phyloP scores from a whole-genome alignment of 495 filamentous ascomycete species.

The Neurospora sp. region DNA sequence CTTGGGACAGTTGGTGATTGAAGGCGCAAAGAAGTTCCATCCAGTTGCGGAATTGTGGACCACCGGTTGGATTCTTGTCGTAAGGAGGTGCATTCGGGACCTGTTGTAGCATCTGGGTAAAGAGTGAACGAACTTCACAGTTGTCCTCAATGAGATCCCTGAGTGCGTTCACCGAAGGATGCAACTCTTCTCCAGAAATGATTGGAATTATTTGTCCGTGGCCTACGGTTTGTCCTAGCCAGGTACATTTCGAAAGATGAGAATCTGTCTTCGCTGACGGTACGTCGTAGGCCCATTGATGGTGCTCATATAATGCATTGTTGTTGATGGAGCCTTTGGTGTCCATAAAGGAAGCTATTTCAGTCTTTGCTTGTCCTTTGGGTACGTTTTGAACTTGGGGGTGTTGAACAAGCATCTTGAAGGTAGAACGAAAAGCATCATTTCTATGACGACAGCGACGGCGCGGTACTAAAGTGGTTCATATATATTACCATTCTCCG shows the following conservation, averaged over 20 bases:
- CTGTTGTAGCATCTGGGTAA: not conserved
- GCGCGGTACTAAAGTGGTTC: not conserved
- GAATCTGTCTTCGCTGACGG: not conserved
- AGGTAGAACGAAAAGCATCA: not conserved
- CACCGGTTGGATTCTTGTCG: not conserved
- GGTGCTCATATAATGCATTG: not conserved
- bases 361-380: not conserved
- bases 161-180: not conserved
- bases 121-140: not conserved
- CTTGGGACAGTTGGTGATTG: not conserved
- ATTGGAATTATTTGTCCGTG: not conserved
- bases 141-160: not conserved
- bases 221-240: not conserved
- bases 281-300: not conserved
- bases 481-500: not conserved
- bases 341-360: not conserved
- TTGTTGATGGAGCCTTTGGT: not conserved
- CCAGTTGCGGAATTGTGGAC: not conserved
- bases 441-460: not conserved
- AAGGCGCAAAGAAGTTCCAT: not conserved
- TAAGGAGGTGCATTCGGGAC: not conserved
- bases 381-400: not conserved
- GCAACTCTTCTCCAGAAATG: not conserved
- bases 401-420: not conserved
- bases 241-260: not conserved